These are phyloP conservation scores for Puccinia coronata DNA, from an alignment of 1,284 basidiomycete species.

Conservation along the genomic window DNA sequence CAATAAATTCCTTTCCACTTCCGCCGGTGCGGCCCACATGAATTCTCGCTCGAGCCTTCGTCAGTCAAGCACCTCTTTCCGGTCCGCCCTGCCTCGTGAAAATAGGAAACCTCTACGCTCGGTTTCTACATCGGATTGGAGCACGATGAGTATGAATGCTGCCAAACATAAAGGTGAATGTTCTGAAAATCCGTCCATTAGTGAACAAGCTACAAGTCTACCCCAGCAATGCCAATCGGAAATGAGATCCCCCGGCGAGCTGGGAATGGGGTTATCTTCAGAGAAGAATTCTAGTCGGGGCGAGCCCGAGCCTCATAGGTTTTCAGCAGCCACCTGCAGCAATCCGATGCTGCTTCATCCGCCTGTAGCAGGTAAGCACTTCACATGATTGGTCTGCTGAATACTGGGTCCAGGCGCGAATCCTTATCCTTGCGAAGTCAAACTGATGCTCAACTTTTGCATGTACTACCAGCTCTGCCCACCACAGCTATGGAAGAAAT, in stretches of 20 bases:
- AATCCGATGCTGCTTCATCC: background rate
- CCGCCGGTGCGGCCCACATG: background rate
- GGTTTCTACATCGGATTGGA: conserved; percentile 15
- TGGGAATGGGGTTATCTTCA: background rate
- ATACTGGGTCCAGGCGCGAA: background rate
- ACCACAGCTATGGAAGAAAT: conserved; percentile 14
- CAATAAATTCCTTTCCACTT: background rate
- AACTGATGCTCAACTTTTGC: background rate
- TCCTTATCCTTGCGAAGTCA: background rate
- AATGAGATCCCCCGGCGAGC: background rate
- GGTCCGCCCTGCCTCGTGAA: no score
- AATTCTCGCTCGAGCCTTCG: background rate
- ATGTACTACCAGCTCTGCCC: background rate
- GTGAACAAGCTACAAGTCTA: background rate
- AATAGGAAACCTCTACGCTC: background rate
- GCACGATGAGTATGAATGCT: background rate
- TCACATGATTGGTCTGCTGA: background rate
- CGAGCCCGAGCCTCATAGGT: background rate
- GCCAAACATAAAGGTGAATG: background rate
- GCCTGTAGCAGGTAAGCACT: background rate
- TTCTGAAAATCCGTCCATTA: background rate
- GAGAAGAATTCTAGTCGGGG: background rate
- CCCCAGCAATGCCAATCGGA: background rate
- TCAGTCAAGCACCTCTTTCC: background rate
- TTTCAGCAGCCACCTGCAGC: background rate